Percentiles rank a stretch among this genome's conserved stretches.
phyloP scores from a whole-genome alignment of 78 protist species.

The Dictyostelium brefeldianum region DNA sequence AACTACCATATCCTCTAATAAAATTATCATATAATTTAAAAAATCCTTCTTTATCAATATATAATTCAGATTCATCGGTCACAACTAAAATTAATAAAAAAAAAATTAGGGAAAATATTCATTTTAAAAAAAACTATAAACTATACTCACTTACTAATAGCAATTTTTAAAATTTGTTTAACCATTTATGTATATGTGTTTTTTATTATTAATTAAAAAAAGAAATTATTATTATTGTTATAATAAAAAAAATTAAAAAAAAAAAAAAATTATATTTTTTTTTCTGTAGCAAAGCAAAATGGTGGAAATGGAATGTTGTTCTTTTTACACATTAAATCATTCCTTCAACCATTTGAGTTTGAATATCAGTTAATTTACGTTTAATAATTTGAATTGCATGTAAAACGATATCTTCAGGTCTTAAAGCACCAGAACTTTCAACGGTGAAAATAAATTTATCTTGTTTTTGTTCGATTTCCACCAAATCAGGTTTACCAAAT shows the following conservation, averaged over 20 bases:
- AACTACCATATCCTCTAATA: not conserved
- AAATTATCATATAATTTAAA: not conserved
- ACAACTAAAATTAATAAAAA: not conserved
- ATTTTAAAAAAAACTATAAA: no score
- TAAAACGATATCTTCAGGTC: slow-evolving; percentile 82
- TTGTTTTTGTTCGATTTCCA: slow-evolving; percentile 25
- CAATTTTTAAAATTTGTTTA: not conserved
- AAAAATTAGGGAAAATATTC: no score
- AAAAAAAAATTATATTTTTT: no score
- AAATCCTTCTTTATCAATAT: not conserved
- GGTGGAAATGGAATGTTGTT: not conserved
- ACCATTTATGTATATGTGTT: not conserved
- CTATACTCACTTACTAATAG: not conserved
- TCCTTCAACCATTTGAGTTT: slow-evolving; percentile 41
- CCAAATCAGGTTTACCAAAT: slow-evolving; percentile 69
- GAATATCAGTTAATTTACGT: slow-evolving; percentile 72
- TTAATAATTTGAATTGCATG: slow-evolving; percentile 68
- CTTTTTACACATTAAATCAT: not conserved
- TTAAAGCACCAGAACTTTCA: slow-evolving; percentile 83
- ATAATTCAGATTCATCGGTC: not conserved
- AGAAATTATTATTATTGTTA: no score
- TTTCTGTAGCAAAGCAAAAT: no score
- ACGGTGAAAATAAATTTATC: slow-evolving; percentile 80
- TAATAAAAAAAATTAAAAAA: no score
- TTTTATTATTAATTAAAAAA: no score